A percentile compares a stretch with the other conserved stretches of the same genome.
Conservation (phyloP, 75 land plant genomes). For the Larix kaempferi region DNA sequence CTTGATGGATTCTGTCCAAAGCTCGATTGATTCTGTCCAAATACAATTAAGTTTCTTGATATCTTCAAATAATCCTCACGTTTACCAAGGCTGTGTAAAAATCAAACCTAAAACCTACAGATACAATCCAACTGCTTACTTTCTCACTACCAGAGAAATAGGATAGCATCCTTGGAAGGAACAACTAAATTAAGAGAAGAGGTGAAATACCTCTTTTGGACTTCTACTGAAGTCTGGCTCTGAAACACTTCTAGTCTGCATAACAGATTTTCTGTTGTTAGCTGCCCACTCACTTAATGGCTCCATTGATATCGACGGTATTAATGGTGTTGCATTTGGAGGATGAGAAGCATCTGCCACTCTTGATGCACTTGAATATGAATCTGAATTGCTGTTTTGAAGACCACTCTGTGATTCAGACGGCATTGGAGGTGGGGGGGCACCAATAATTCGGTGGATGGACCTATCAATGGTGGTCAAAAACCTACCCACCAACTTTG, state of each 20-base stretch:
- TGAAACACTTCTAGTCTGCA: slow-evolving; percentile 76
- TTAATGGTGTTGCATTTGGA: slow-evolving; percentile 48
- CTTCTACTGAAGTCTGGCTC: slow-evolving; percentile 85
- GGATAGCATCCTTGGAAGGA: neutral
- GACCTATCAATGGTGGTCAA: slow-evolving; percentile 75
- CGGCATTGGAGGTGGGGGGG: slow-evolving; percentile 60
- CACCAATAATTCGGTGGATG: slow-evolving; percentile 78
- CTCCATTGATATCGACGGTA: slow-evolving; percentile 78
- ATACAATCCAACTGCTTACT: neutral
- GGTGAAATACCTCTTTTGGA: slow-evolving; percentile 51
- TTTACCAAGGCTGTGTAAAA: neutral
- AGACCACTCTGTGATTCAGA: slow-evolving; percentile 18
- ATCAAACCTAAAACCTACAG: neutral
- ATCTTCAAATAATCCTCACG: neutral
- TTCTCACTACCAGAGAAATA: neutral
- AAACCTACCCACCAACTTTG: slow-evolving; percentile 69
- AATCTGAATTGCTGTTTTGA: slow-evolving; percentile 25
- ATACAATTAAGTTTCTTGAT: slow-evolving; percentile 1
- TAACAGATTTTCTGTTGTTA: slow-evolving; percentile 34
- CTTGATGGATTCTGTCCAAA: slow-evolving; percentile 1
- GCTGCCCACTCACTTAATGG: slow-evolving; percentile 54
- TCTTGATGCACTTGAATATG: slow-evolving; percentile 20
- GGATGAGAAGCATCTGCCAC: slow-evolving; percentile 45
- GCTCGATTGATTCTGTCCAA: slow-evolving; percentile 16
- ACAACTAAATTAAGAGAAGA: neutral